Base-by-base conservation (phyloP, 495 filamentous ascomycete genomes). In the Talaromyces borbonicus region DNA sequence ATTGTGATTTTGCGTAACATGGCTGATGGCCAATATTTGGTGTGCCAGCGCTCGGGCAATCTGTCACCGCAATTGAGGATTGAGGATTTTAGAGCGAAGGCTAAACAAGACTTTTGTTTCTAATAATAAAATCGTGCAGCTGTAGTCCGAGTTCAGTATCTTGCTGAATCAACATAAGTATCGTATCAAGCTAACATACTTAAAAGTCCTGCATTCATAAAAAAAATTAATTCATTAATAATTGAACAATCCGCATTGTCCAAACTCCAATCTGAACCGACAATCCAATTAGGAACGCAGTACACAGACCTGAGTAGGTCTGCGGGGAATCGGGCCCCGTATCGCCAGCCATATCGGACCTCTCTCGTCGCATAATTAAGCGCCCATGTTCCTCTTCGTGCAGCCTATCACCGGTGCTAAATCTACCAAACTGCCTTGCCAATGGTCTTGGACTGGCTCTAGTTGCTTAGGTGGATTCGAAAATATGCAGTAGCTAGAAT, bases 351-450 rank as follows among this genome's bases (percentile, higher is more conserved):
- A 24, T 41, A 41, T 41, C 38, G 20, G 38, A 26, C 38, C 38
- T 41, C 38, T 41, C 38, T 23, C 38, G 14, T 14, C 20, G 22
- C 38, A 9, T 14, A 9, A 6, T 5, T 41, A 25, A 41, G 38
- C 38, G 38, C 38, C 38, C 38, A 41, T 23, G 20, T 26, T 18
- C 12, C n/a, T 9, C 12, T 1, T 11, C 20, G 19, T 41, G 20
- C 38, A 41, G 35, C 38, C 38, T 41, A 41, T 41, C 38, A 41
- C 38, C 23, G 26, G 8, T 16, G 38, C 38, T 41, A 24, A 16
- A 41, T 30, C 12, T 30, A 30, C 27, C 12, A n/a, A n/a, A 12
- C 27, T 26, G 38, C 7, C 16, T 16, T 26, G 35, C 35, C 35
- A 38, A 38, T 12, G 35, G 26, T 29, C 26, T 29, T 29, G n/a